Base-by-base conservation (phyloP, 129 eudicot species). In the Tanacetum coccineum region DNA sequence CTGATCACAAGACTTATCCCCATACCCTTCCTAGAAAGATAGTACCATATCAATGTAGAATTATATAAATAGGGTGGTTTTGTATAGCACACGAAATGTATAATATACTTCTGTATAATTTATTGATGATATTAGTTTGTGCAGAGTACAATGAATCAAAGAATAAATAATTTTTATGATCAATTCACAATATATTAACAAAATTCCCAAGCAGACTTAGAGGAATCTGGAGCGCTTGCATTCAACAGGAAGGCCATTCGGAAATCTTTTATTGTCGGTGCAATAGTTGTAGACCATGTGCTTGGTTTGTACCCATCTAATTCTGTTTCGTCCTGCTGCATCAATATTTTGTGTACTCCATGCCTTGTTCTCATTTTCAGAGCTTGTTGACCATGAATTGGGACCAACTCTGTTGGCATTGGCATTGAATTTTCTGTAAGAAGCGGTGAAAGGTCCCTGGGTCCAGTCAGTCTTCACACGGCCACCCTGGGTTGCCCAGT, bases 401-500 rank as follows among this genome's bases (percentile, higher is more conserved):
- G 63, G 14, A 55, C 64, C 64, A 44, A 56, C 64, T 21, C 8
- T 62, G 61, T 63, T 49, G 2, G 62, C 59, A 47, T 61, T 26
- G 3, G 59, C 75, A 18, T 61, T 59, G 14, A 70, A 70, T 14
- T 59, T 58, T 17, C 28, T 19, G 13, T 60, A 32, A 39, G 15
- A 48, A 30, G 79, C 79, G 1, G 67, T 74, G 39, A 74, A 74
- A 30, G 79, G 79, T 7, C 71, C 75, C 44, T 70, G 69, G 0
- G 70, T 62, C 80, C 80, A 69, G 10, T 76, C 75, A 2, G 75
- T 63, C 75, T 69, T 76, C 9, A 76, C 80, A 11, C 74, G 75
- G 20, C 79, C 74, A 67, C 79, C 79, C 59, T 68, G 68, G 8
- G 79, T 75, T 3, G 74, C 79, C 74, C 79, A 75, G 18, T 76